phyloP scores from a whole-genome alignment of 179 eudicot species.

The Beta macrorhiza region DNA sequence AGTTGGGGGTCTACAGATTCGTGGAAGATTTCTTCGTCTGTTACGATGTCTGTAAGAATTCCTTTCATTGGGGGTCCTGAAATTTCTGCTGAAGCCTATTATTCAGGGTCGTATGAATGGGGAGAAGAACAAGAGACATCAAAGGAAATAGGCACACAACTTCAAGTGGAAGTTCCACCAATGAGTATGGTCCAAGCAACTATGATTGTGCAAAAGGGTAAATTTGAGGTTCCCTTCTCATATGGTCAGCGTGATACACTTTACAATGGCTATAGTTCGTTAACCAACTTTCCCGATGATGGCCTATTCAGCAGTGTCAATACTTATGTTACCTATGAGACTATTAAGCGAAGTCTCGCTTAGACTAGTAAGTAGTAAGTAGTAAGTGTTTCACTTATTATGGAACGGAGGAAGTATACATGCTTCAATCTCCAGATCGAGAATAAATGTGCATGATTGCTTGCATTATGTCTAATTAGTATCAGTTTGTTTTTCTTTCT shows the following conservation, averaged over 20 bases:
- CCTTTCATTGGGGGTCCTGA: background rate
- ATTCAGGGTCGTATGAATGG: background rate
- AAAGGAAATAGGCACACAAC: background rate
- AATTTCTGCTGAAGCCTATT: background rate
- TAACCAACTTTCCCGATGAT: background rate
- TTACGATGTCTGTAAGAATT: background rate
- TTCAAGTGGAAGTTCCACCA: background rate
- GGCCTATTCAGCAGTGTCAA: background rate
- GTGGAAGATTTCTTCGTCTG: background rate
- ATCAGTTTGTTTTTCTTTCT: too few relatives aligned
- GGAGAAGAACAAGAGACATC: background rate
- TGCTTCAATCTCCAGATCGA: too few relatives aligned
- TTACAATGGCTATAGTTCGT: background rate
- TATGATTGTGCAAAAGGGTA: background rate
- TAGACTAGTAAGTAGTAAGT: too few relatives aligned
- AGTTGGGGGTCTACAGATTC: background rate
- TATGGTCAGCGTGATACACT: background rate
- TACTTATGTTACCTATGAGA: background rate
- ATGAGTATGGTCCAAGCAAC: background rate
- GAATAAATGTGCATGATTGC: too few relatives aligned
- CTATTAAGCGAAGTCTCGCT: background rate
- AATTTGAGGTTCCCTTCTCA: background rate
- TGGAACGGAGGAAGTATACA: too few relatives aligned
- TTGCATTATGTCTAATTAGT: too few relatives aligned
- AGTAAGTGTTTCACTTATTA: too few relatives aligned